Base-by-base conservation (phyloP, 257 asterid genomes). In the Nemophila menziesii region DNA sequence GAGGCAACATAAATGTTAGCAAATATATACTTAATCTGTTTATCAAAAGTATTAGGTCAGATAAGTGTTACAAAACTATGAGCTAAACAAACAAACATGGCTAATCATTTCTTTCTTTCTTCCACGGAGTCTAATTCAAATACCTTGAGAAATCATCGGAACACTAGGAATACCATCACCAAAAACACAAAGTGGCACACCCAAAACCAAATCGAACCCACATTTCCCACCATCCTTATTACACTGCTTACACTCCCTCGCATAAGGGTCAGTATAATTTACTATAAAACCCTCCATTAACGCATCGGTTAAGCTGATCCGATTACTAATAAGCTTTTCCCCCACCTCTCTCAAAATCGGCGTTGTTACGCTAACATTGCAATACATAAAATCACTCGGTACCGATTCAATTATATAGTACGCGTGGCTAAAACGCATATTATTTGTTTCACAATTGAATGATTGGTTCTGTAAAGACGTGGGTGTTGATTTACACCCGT, bases 401-500 rank as follows among this genome's bases (percentile, higher is more conserved):
- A 74, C 67, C 17, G 75, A 70, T 10, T 81, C 81, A 1, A 70
- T 12, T 21, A 74, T 44, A 20, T 64, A 51, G 50, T 46, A 79
- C 11, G 90, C 61, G 27, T 65, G 63, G n/a, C n/a, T n/a, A n/a
- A n/a, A n/a, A n/a, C n/a, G 7, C 41, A 60, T 2, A 19, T 23
- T 22, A 3, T 40, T 16, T 0, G 58, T 23, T 1, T 40, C 51
- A 46, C 84, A 77, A 14, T 11, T 46, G 69, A 84, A 70, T 73
- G 39, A 3, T 11, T 55, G 49, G 57, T 75, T 77, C 24, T 16
- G 34, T 12, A 38, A 1, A 1, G 23, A 12, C 58, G 58, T 20
- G 82, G 78, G 33, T 82, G 76, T 39, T 0, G 68, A 12, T 54
- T 63, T 57, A 71, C 93, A 79, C 14, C 83, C 92, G 39, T 74